Percentiles rank a stretch among this genome's conserved stretches.
These are phyloP conservation scores for Lophiostoma macrostomum DNA, from an alignment of 495 filamentous ascomycete genomes.

Conservation along the genomic window DNA sequence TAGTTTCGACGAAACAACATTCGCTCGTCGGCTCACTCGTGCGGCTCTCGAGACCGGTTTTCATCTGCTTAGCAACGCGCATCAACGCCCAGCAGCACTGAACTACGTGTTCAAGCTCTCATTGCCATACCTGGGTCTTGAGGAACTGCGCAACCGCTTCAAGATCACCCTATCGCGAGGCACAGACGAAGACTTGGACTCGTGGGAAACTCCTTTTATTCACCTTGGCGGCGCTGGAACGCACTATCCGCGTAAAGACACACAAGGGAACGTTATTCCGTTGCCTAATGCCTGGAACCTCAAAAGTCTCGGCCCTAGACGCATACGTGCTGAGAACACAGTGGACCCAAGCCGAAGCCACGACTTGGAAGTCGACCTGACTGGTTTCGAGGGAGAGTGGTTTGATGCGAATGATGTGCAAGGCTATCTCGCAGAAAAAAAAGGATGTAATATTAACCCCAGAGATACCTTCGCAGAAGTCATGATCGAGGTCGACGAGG, in stretches of 20 bases:
- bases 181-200: constrained; percentile 52
- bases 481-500: constrained; percentile 39
- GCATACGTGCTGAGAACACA: constrained; percentile 41
- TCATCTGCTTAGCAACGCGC: constrained; percentile 55
- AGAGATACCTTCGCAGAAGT: constrained; percentile 52
- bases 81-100: constrained; percentile 49
- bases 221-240: constrained; percentile 67
- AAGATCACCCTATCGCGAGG: constrained; percentile 42
- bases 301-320: constrained; percentile 35
- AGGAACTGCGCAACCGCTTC: constrained; percentile 50
- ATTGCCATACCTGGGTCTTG: constrained; percentile 52
- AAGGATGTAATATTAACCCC: constrained; percentile 55
- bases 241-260: constrained; percentile 50
- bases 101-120: constrained; percentile 65
- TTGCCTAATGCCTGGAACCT: constrained; percentile 39
- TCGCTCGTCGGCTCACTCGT: constrained; percentile 68
- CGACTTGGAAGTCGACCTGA: constrained; percentile 28
- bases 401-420: constrained; percentile 72
- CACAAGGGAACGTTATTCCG: constrained; percentile 31
- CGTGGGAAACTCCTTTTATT: constrained; percentile 62
- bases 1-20: constrained; percentile 62
- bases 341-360: constrained; percentile 27
- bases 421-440: constrained; percentile 56
- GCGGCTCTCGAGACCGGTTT: constrained; percentile 62
- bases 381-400: constrained; percentile 60